Base-by-base conservation (phyloP, 257 asterid species). In the Solanum sejunctum region DNA sequence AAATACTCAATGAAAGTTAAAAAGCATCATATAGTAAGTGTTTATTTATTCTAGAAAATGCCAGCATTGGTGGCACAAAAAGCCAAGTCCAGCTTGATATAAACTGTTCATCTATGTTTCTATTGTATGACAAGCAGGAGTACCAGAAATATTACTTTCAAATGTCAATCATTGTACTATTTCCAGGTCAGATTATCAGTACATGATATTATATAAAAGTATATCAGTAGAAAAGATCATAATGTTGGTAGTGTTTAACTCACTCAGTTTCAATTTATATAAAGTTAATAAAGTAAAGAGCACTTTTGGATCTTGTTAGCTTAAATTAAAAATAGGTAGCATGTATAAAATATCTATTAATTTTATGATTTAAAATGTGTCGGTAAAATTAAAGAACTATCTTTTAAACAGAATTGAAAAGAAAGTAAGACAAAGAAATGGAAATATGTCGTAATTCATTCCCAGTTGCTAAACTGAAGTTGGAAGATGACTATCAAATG, bases 121-220 rank as follows among this genome's bases (percentile, higher is more conserved):
- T 52, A 71, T 87, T 26, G n/a, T 77, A 69, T 69, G 11, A 77
- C 82, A 77, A 77, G 47, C 17, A 36, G 75, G 72, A 78, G 84
- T 56, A 73, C 80, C 67, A 67, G 73, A 61, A 56, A 61, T 54
- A 71, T 54, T 56, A 60, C 85, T 60, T 71, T 57, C 84, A 47
- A 49, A n/a, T 84, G 70, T 7, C 64, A 52, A 82, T 77, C 57
- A 49, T 67, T 43, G 80, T 77, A 67, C 86, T 43, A 84, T 60
- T 26, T 55, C 58, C 82, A 63, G 57, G 69, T 87, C 67, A 84
- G 83, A 82, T 89, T 87, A 3, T 75, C 41, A n/a, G 45, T 83
- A 41, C 45, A 66, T 83, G 79, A 69, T 49, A 64, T 64, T 45
- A 83, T 66, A 66, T 18, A 21, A 23, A 32, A 67, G 47, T 67